A percentile compares a stretch with the other conserved stretches of the same genome.
Evolutionary conservation across 2,329 filamentous ascomycete genomes (phyloP).

Genomic region (Colletotrichum theobromicola): DNA sequence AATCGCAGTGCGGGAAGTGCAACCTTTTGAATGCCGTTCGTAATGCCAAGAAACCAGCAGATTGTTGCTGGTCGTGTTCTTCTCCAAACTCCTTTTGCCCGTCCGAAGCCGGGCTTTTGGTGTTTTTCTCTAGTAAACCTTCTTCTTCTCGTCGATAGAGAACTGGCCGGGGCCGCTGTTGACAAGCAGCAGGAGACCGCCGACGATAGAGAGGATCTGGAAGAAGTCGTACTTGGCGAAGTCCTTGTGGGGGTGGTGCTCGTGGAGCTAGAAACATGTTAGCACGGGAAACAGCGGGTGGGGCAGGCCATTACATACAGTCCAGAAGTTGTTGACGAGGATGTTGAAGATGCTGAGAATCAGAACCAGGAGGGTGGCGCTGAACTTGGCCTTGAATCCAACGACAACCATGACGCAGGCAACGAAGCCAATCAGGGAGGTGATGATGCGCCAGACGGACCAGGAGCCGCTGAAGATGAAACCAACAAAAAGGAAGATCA

Average conservation of each 20-base stretch:
- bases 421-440: constrained; percentile 83
- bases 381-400: constrained; percentile 99
- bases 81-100: neutral
- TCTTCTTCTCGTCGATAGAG: constrained; percentile 99
- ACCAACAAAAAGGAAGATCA: constrained; percentile 97
- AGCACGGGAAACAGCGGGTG: neutral
- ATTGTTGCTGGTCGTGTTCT: neutral
- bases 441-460: constrained; percentile 85
- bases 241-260: constrained; percentile 98
- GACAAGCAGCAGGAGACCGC: constrained; percentile 92
- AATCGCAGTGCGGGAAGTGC: constrained; percentile 28
- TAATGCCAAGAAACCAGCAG: constrained; percentile 16
- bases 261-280: constrained; percentile 72
- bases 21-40: constrained; percentile 21
- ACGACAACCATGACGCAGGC: constrained; percentile 99
- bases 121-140: constrained; percentile 77
- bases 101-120: neutral
- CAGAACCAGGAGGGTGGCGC: constrained; percentile 91
- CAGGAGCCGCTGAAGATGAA: constrained; percentile 96
- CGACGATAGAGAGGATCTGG: constrained; percentile 98
- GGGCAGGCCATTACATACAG: constrained; percentile 64
- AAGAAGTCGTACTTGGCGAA: constrained; percentile 99
- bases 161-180: constrained; percentile 98
- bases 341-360: constrained; percentile 97
- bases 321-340: constrained; percentile 99